phyloP scores from a whole-genome alignment of 208 protist genomes.

The Naegleria fowleri region DNA sequence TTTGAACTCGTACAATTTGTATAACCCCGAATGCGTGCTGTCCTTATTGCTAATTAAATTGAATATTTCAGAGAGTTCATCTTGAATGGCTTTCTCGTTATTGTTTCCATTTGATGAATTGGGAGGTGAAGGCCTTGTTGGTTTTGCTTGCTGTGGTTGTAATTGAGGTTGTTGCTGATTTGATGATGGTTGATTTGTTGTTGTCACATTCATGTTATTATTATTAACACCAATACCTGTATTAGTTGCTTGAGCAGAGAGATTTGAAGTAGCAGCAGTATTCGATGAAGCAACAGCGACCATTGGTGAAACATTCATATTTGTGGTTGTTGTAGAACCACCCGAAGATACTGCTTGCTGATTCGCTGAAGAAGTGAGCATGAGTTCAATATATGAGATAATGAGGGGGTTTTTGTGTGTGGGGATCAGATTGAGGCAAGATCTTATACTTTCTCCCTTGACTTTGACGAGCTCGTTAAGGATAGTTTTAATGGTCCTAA shows the following conservation, averaged over 20 bases:
- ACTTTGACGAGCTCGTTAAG: constrained; percentile 56
- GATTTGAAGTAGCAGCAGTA: not conserved
- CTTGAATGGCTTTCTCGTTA: not conserved
- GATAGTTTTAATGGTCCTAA: constrained; percentile 76
- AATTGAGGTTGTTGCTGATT: not conserved
- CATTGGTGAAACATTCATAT: not conserved
- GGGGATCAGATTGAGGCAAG: constrained; percentile 16
- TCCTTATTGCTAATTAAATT: not conserved
- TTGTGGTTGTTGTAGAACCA: not conserved
- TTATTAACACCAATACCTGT: not conserved
- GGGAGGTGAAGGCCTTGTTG: not conserved
- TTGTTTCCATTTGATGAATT: not conserved
- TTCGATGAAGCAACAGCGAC: not conserved
- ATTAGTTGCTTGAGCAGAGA: not conserved
- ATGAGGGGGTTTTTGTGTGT: constrained; percentile 37
- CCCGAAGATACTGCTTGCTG: not conserved
- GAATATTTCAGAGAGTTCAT: not conserved
- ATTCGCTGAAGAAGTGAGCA: not conserved
- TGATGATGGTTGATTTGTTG: not conserved
- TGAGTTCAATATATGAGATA: constrained; percentile 36
- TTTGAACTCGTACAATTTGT: not conserved
- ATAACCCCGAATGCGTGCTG: not conserved
- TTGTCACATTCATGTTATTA: not conserved
- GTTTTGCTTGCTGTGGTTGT: not conserved
- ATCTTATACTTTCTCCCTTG: constrained; percentile 31